Evolutionary conservation across 1,139 yeast genomes (phyloP).

Genomic region (Zygoascus hellenicus): DNA sequence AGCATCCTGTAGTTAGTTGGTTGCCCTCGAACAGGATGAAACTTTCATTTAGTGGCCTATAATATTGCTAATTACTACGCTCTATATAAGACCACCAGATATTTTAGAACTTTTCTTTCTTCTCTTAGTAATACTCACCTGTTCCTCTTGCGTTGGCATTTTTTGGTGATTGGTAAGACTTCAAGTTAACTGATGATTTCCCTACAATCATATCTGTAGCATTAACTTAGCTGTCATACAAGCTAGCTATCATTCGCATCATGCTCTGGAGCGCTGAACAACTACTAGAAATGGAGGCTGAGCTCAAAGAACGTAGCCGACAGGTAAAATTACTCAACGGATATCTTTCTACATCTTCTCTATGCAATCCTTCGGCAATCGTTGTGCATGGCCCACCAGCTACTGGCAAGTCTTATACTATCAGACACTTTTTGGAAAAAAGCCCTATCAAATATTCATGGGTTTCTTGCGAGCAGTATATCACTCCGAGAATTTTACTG

Average conservation of each 20-base stretch:
- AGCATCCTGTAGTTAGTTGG: constrained; percentile 40
- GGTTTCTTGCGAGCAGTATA: constrained; percentile 34
- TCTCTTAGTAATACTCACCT: neutral
- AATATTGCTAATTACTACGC: neutral
- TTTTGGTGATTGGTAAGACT: neutral
- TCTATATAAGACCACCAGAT: neutral
- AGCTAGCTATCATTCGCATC: neutral
- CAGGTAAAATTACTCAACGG: constrained; percentile 24
- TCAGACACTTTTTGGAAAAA: constrained; percentile 20
- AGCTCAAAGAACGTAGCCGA: constrained; percentile 16
- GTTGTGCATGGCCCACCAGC: constrained; percentile 33
- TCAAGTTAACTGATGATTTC: no score
- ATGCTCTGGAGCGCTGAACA: constrained; percentile 8
- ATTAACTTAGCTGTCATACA: neutral
- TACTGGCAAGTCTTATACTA: constrained; percentile 31
- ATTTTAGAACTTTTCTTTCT: neutral
- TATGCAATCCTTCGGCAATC: constrained; percentile 24
- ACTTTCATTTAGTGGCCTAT: neutral
- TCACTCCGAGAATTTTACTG: constrained; percentile 32
- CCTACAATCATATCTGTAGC: neutral
- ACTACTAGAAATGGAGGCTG: constrained; percentile 1
- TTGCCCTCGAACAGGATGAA: neutral
- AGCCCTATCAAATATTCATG: constrained; percentile 21
- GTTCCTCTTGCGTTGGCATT: constrained; percentile 4
- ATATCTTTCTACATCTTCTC: constrained; percentile 16